A percentile compares a stretch with the other conserved stretches of the same genome.
Conservation (phyloP, 306 rosid species). For the Dryas octopetala region DNA sequence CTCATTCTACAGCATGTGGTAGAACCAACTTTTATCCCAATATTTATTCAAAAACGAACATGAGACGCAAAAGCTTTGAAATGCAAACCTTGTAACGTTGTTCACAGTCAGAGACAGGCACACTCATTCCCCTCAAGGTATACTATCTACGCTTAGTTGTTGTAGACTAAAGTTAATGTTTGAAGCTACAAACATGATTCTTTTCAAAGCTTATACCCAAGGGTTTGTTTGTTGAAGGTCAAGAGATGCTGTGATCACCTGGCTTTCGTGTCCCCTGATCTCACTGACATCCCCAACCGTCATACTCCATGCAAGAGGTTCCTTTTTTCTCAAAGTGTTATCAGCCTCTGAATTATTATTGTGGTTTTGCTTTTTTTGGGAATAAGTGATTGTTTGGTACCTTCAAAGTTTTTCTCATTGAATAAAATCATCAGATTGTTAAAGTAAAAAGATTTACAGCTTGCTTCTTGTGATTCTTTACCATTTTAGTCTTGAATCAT, state of each 20-base stretch:
- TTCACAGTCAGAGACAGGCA: no score
- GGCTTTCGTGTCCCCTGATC: constrained; percentile 49
- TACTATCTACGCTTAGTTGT: background rate
- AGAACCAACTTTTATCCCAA: no score
- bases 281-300: constrained; percentile 63
- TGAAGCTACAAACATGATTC: background rate
- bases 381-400: no score
- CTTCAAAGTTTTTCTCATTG: background rate
- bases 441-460: background rate
- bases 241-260: constrained; percentile 63
- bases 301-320: constrained; percentile 62
- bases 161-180: no score
- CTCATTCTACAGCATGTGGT: no score
- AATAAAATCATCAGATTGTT: background rate
- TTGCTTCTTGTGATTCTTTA: background rate
- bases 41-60: no score
- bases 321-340: background rate
- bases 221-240: constrained; percentile 60
- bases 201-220: background rate
- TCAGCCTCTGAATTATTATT: no score
- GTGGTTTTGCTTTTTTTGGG: no score
- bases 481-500: background rate
- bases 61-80: background rate
- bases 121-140: constrained; percentile 18
- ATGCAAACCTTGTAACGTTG: no score